phyloP scores from a whole-genome alignment of 495 filamentous ascomycete species.

The Pyronema omphalodes region DNA sequence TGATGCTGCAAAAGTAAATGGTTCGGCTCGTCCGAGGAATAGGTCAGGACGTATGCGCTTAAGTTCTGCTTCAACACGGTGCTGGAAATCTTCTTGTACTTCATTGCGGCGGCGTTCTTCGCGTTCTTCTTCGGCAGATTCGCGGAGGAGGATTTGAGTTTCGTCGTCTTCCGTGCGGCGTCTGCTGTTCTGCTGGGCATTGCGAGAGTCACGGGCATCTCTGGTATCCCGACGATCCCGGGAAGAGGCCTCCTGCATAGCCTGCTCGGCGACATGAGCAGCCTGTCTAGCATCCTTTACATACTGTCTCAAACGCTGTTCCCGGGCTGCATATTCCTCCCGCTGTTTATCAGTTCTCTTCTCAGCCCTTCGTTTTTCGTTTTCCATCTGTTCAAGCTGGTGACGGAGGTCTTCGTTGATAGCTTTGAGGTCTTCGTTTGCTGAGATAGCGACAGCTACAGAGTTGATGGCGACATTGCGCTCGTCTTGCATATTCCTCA shows the following conservation, averaged over 20 bases:
- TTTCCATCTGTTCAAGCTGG: constrained; percentile 33
- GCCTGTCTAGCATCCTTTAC: constrained; percentile 15
- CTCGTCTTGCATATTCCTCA: constrained; percentile 43
- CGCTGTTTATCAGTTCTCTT: constrained; percentile 4
- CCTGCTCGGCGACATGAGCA: constrained; percentile 9
- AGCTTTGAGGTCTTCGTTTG: constrained; percentile 42
- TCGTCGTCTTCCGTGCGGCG: too few relatives aligned
- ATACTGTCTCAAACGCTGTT: constrained; percentile 11
- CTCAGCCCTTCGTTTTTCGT: constrained; percentile 18
- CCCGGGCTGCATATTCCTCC: constrained; percentile 13
- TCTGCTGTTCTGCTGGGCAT: too few relatives aligned
- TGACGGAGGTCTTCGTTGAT: constrained; percentile 34
- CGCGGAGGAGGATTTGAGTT: neutral
- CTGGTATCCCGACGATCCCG: constrained; percentile 8
- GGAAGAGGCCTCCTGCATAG: constrained; percentile 10
- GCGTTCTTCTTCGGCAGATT: neutral
- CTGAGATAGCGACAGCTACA: constrained; percentile 42
- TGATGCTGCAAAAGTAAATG: neutral
- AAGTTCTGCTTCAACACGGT: constrained; percentile 14
- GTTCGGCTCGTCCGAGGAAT: constrained; percentile 1
- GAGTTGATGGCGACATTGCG: constrained; percentile 40
- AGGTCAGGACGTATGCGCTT: constrained; percentile 18
- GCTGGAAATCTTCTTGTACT: constrained; percentile 13
- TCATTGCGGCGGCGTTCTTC: neutral
- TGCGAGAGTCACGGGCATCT: too few relatives aligned